Evolutionary conservation across 2,329 filamentous ascomycete genomes (phyloP), one percentile per base, ranked within the genome.

Genomic region (Fusarium dimerum): DNA sequence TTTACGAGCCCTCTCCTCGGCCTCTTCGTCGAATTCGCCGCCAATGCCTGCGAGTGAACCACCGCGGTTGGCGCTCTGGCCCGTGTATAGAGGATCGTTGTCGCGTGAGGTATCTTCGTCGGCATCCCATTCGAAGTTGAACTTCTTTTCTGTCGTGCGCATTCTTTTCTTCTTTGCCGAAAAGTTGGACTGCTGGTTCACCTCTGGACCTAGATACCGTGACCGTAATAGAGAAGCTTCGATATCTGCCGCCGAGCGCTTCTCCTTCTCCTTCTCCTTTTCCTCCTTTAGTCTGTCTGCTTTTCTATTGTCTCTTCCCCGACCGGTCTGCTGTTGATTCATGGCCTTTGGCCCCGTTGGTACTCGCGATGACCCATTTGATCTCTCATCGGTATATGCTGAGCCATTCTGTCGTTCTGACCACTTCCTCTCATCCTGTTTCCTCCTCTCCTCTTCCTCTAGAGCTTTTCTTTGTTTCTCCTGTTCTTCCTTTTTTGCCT

Each of bases 61-160:
- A 17, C 66, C 70, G 20, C 67, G 60, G 62, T 70, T 66, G 48
- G 61, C 52, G 26, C 51, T 62, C 50, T 70, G 68, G 38, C 63
- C 62, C 17, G 66, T 59, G 69, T 96, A 95, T 39, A 94, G 79
- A 1, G 90, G 89, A 63, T 96, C 92, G 68, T 92, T 88, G 32
- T 68, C 63, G 49, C 69, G 64, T 6, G 68, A 71, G 1, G 94
- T 99, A 71, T 99, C 94, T 68, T 99, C 94, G 55, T 95, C 90
- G 1, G 85, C 83, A 63, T 96, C 95, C 94, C 94, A 99, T 65
- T 96, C 94, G 65, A 99, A 99, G 66, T 97, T 99, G 78, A 99
- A 99, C 71, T 99, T 97, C 73, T 92, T 91, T 67, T 96, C 93
- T 1, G 90, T 94, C 2, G 92, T 96, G 56, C 93, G 83, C 76